Base-by-base conservation (phyloP, 768 basidiomycete species). In the Hortiboletus campestris region DNA sequence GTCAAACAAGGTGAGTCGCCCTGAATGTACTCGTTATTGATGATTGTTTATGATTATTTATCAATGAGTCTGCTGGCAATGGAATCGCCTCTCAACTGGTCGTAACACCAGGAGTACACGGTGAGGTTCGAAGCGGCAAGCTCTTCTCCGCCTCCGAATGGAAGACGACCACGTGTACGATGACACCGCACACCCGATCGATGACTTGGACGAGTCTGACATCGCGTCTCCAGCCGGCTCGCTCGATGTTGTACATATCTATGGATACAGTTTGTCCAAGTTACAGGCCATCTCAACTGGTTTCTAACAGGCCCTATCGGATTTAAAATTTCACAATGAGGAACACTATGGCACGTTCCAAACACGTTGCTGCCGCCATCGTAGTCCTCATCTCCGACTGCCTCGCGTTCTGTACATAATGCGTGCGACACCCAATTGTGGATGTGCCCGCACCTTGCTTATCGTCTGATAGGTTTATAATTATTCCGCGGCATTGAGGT, bases 361-460 rank as follows among this genome's bases (percentile, higher is more conserved):
- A 51, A 67, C 67, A 67, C 65, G 62, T 64, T 68, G 58, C 44
- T 47, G 20, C 49, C 45, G 53, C 55, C 36, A 9, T 41, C 49
- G 29, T 47, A 31, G 29, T 31, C 51, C 45, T 68, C 67, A 67
- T 70, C 19, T 70, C 68, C 67, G 68, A 41, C 19, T 28, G 51
- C 56, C 39, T 49, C 22, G 50, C 40, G 49, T 47, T 49, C 36
- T 25, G 45, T 59, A 58, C 57, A 62, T 58, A 58, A 56, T 48
- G 44, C 13, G n/a, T 19, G 34, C 31, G 11, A 2, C 52, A 44
- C 41, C 39, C 43, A 43, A 53, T 62, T 53, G 55, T 63, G 47
- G 52, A 45, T 39, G 14, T 35, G 29, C 54, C 52, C 48, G 31
- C 46, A 39, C 43, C 38, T n/a, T 57, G 8, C 47, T 57, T 54